Evolutionary conservation across 495 filamentous ascomycete species (phyloP).

Genomic region (Daldinia childiae): DNA sequence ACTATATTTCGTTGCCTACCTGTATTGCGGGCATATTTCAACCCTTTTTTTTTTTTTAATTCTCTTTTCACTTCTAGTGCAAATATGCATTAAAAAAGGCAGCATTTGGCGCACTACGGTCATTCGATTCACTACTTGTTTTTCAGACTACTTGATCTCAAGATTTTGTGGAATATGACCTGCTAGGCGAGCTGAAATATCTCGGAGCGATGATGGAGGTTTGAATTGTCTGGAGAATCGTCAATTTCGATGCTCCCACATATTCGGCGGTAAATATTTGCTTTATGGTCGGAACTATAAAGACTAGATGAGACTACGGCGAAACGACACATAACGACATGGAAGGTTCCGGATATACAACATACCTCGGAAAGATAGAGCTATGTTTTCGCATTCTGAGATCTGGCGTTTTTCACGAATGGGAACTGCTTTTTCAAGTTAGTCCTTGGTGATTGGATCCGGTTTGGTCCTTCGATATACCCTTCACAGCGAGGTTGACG

Average conservation of each 20-base stretch:
- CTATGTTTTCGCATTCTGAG: conserved; percentile 1
- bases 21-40: background rate
- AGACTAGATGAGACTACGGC: background rate
- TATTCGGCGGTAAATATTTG: conserved; percentile 12
- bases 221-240: background rate
- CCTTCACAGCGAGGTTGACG: background rate
- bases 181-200: background rate
- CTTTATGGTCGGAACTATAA: conserved; percentile 4
- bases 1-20: background rate
- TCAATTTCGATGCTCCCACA: background rate
- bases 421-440: background rate
- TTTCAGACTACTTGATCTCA: background rate
- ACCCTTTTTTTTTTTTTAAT: background rate
- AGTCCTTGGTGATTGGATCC: background rate
- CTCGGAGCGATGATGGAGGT: background rate
- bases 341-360: background rate
- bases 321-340: background rate
- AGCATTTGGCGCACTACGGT: background rate
- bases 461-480: conserved; percentile 8
- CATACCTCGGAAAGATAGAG: background rate
- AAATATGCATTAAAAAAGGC: background rate
- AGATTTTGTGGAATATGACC: background rate
- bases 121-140: conserved; percentile 2
- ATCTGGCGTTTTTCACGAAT: background rate
- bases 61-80: background rate